phyloP scores from a whole-genome alignment of 352 stramenopile species.

The Phytopythium helicoides region DNA sequence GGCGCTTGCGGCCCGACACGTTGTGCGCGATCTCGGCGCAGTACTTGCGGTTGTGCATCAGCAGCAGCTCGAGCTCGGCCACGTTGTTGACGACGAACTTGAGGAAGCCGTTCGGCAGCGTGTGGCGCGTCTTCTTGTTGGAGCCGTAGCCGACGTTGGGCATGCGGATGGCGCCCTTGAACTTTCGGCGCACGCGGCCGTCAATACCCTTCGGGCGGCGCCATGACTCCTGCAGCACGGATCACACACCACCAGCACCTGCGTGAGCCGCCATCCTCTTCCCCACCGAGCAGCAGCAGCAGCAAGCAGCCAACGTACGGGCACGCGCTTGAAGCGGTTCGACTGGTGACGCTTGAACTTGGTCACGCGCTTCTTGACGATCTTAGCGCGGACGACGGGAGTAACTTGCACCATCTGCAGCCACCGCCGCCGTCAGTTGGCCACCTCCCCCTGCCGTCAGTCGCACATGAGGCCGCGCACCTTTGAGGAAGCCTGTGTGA shows the following conservation, averaged over 20 bases:
- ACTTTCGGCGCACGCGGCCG: slow-evolving; percentile 97
- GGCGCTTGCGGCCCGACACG: slow-evolving; percentile 95
- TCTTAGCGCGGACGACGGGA: slow-evolving; percentile 87
- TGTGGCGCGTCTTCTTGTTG: slow-evolving; percentile 98
- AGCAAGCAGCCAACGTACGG: slow-evolving; percentile 43
- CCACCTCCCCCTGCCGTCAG: too few relatives aligned
- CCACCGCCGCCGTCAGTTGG: slow-evolving; percentile 1
- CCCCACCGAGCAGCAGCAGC: background rate
- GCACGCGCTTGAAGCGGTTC: slow-evolving; percentile 98
- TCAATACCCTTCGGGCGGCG: slow-evolving; percentile 99
- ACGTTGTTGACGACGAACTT: slow-evolving; percentile 99
- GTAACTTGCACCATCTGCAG: slow-evolving; percentile 90
- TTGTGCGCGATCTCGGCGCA: slow-evolving; percentile 98
- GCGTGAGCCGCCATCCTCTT: background rate
- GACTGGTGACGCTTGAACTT: slow-evolving; percentile 99
- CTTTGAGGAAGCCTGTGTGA: slow-evolving; percentile 87
- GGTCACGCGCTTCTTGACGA: slow-evolving; percentile 99
- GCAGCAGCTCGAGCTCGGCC: slow-evolving; percentile 96
- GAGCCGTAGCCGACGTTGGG: slow-evolving; percentile 99
- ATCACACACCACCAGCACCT: background rate
- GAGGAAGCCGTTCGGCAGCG: slow-evolving; percentile 99
- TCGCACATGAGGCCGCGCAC: slow-evolving; percentile 29
- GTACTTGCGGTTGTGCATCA: slow-evolving; percentile 97
- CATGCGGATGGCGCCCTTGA: slow-evolving; percentile 99
- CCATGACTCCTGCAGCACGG: slow-evolving; percentile 87